Evolutionary conservation across 192 early-diverging fungal species (phyloP), one percentile per base, ranked within the genome.

Genomic region (Phycomyces blakesleeanus): DNA sequence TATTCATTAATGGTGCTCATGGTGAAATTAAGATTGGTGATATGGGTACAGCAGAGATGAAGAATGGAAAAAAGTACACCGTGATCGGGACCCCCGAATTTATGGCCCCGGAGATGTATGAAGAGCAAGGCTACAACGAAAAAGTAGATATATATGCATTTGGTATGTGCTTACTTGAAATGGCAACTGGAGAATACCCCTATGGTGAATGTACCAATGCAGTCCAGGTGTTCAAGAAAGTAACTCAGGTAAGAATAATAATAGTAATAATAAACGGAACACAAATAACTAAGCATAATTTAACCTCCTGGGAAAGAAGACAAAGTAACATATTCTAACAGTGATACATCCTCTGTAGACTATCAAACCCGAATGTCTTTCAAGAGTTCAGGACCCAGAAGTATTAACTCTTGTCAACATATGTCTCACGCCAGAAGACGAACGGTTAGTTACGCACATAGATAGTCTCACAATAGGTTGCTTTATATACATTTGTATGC

Each of bases 91-190:
- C 89, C 1, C 89, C 89, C 2, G 89, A 88, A 69, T 90, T 91
- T 63, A 90, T 91, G 89, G 89, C 89, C 20, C 88, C 90, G 15
- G 90, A 91, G 74, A 89, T 91, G 87, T 92, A 92, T 67, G 90
- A 92, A 51, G 90, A 92, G 71, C 80, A 82, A 52, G 87, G 88
- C 8, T 92, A 92, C 66, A 90, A 73, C 73, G 90, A 92, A 76
- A 91, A 90, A 55, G 89, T 91, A 8, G 90, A 92, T 57, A 89
- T 92, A 40, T 92, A 92, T 72, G 90, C 90, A 7, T 92, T 92
- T 69, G 90, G 90, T 20, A 90, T 92, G 87, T 87, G 89, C 41
- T 64, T 92, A 15, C 64, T 92, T 26, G 90, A 92, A 70, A 91
- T 92, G 89, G 90, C 88, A 16, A 92, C 90, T 14, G 87, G 87